Evolutionary conservation across 2,329 filamentous ascomycete genomes (phyloP).

Genomic region (Colletotrichum sp.): DNA sequence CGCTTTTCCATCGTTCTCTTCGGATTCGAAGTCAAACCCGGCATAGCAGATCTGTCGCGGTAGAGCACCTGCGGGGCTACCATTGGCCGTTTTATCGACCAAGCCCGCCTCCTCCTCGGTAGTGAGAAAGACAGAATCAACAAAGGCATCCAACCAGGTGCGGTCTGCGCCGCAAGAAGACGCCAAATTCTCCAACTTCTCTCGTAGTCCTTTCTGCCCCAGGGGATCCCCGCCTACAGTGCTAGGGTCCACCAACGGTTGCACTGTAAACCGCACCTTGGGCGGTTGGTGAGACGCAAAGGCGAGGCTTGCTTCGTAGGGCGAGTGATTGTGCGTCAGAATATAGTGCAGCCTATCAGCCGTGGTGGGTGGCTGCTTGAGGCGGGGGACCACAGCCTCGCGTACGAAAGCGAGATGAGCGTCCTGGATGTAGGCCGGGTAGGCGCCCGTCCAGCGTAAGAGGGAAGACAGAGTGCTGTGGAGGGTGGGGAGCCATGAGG

Average conservation of each 20-base stretch:
- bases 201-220: neutral
- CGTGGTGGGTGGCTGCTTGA: neutral
- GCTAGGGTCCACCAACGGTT: neutral
- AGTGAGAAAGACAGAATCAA: neutral
- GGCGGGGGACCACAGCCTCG: neutral
- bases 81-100: neutral
- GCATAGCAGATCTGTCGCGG: neutral
- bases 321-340: neutral
- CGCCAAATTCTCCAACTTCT: neutral
- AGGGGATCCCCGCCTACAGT: neutral
- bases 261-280: constrained; percentile 5
- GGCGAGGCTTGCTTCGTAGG: constrained; percentile 4
- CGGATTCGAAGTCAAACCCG: constrained; percentile 3
- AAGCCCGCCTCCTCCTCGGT: neutral
- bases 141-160: neutral
- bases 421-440: neutral
- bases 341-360: neutral
- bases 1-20: neutral
- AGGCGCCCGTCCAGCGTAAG: neutral
- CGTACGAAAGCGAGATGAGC: constrained; percentile 2
- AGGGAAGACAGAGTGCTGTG: neutral
- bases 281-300: neutral
- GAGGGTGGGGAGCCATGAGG: neutral
- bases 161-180: neutral
- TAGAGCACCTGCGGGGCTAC: neutral